phyloP scores from a whole-genome alignment of 306 rosid genomes.

The Canavalia gladiata region DNA sequence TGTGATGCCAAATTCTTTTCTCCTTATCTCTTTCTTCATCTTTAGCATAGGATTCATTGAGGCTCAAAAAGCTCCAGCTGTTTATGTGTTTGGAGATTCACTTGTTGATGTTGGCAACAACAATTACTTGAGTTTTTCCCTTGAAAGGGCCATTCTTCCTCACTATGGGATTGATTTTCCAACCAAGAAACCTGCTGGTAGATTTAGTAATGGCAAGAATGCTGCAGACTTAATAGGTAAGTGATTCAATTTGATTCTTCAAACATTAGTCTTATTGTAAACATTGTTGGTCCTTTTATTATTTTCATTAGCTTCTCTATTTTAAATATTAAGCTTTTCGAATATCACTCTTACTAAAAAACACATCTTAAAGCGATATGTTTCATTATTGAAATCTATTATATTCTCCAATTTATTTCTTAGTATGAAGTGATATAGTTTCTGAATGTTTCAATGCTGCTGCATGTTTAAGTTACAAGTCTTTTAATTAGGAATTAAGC shows the following conservation, averaged over 20 bases:
- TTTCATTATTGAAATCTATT: conserved; percentile 5
- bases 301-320: not conserved
- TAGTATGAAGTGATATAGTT: not conserved
- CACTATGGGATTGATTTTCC: conserved; percentile 80
- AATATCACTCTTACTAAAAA: not conserved
- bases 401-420: not conserved
- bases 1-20: conserved; percentile 7
- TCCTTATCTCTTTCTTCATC: conserved; percentile 43
- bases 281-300: not conserved
- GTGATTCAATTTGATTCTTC: not conserved
- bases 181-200: conserved; percentile 61
- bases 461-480: not conserved
- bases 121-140: conserved; percentile 61
- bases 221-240: conserved; percentile 78
- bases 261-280: not conserved
- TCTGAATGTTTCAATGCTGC: not conserved
- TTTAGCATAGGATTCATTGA: conserved; percentile 42
- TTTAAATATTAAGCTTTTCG: conserved; percentile 5
- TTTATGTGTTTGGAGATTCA: conserved; percentile 87
- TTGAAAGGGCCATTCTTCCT: conserved; percentile 66
- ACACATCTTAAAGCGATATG: not conserved
- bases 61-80: conserved; percentile 69
- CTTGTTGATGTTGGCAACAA: conserved; percentile 89
- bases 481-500: not conserved
- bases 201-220: conserved; percentile 83